These are phyloP conservation scores for Suillus subluteus DNA, from an alignment of 768 basidiomycete species.

Conservation along the genomic window DNA sequence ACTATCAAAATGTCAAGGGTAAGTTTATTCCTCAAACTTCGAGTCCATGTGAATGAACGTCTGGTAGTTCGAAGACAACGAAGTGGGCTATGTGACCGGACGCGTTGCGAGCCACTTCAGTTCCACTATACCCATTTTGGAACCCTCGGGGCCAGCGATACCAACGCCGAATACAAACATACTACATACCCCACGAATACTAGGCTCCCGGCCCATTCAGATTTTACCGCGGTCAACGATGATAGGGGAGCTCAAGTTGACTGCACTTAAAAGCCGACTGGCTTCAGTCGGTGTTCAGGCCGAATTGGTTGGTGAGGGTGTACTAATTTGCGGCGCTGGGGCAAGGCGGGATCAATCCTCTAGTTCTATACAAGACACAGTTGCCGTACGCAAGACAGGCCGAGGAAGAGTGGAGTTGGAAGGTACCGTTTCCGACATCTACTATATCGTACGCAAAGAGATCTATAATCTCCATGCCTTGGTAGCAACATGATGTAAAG, in stretches of 20 bases:
- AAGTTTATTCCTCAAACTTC: constrained; percentile 11
- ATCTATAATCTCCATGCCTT: constrained; percentile 91
- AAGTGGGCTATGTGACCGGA: constrained; percentile 91
- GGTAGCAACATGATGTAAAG: constrained; percentile 59
- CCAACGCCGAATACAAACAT: constrained; percentile 27
- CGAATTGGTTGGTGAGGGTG: constrained; percentile 97
- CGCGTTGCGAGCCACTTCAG: constrained; percentile 84
- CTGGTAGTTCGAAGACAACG: constrained; percentile 92
- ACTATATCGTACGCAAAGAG: constrained; percentile 86
- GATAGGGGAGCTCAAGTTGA: constrained; percentile 96
- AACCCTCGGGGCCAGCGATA: constrained; percentile 53
- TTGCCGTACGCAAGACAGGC: constrained; percentile 87
- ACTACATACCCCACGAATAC: constrained; percentile 42
- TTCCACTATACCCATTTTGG: constrained; percentile 88
- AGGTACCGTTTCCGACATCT: constrained; percentile 85
- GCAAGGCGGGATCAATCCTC: constrained; percentile 46
- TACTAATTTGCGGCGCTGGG: constrained; percentile 81
- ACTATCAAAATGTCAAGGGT: constrained; percentile 87
- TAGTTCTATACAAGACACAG: constrained; percentile 62
- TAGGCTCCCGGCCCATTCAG: constrained; percentile 69
- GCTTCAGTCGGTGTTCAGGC: constrained; percentile 79
- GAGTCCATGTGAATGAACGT: constrained; percentile 9
- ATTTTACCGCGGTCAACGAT: constrained; percentile 87
- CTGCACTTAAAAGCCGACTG: constrained; percentile 82
- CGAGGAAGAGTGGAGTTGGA: constrained; percentile 88